These are phyloP conservation scores for Evernia prunastri DNA, from an alignment of 495 filamentous ascomycete species.

Conservation along the genomic window DNA sequence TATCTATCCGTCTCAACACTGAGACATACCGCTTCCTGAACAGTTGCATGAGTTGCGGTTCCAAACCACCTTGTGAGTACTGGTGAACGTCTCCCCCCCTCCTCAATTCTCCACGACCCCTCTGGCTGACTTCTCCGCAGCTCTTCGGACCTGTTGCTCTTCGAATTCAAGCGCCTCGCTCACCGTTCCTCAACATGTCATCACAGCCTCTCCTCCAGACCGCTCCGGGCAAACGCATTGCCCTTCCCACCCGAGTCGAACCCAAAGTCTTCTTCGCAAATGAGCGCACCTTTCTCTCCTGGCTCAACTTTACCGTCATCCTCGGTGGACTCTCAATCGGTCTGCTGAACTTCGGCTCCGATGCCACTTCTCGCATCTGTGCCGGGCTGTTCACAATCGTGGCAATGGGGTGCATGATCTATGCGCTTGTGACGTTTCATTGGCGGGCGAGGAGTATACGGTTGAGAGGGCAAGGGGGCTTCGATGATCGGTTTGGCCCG, in stretches of 20 bases:
- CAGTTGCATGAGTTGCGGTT: neutral
- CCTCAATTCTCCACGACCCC: neutral
- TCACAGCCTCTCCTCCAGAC: slow-evolving; percentile 90
- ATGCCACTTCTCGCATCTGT: slow-evolving; percentile 83
- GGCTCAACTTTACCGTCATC: slow-evolving; percentile 99
- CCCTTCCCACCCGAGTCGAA: slow-evolving; percentile 94
- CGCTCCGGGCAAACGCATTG: slow-evolving; percentile 96
- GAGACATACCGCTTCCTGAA: neutral
- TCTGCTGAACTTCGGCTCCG: slow-evolving; percentile 89
- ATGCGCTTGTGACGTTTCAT: slow-evolving; percentile 90
- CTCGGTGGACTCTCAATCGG: slow-evolving; percentile 92
- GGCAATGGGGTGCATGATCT: slow-evolving; percentile 92
- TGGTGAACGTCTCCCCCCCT: neutral
- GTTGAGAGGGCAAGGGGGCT: slow-evolving; percentile 83
- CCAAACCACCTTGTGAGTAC: neutral
- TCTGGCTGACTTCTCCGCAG: neutral
- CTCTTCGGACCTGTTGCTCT: neutral
- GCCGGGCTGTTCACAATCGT: slow-evolving; percentile 90
- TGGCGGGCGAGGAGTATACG: slow-evolving; percentile 94
- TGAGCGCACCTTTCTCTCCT: slow-evolving; percentile 97
- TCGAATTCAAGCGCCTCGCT: neutral
- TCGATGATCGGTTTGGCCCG: slow-evolving; percentile 91
- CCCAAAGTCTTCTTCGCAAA: slow-evolving; percentile 99
- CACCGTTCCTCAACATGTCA: slow-evolving; percentile 57
- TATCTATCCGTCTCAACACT: neutral